Percentiles rank a stretch among this genome's conserved stretches.
Conservation (phyloP, 2,329 filamentous ascomycete genomes). For the Boeremia lycopersici region DNA sequence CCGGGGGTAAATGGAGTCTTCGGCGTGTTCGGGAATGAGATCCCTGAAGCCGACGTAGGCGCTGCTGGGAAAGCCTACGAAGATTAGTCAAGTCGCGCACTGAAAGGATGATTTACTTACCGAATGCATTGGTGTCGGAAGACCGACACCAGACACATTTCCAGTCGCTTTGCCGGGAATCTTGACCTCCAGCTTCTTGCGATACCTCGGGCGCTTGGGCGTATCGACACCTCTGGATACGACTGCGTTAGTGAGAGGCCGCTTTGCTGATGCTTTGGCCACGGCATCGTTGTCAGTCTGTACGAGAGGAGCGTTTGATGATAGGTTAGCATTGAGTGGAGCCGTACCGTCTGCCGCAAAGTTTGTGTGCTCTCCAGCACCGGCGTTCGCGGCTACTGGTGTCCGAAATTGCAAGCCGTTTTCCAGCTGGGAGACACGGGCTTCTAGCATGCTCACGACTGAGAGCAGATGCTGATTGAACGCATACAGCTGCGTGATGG, state of each 20-base stretch:
- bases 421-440: background rate
- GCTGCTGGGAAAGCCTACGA: background rate
- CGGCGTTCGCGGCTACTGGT: background rate
- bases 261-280: background rate
- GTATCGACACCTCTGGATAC: background rate
- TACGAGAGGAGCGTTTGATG: background rate
- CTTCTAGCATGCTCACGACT: background rate
- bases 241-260: background rate
- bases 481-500: background rate
- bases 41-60: background rate
- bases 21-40: background rate
- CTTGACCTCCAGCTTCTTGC: slow-evolving; percentile 19
- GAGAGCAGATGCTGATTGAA: background rate
- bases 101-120: slow-evolving; percentile 6
- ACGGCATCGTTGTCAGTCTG: background rate
- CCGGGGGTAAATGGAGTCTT: slow-evolving; percentile 13
- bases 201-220: slow-evolving; percentile 1
- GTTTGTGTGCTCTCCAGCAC: background rate
- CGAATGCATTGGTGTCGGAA: slow-evolving; percentile 17
- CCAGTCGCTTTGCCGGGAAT: slow-evolving; percentile 4
- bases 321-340: background rate
- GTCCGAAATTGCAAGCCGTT: background rate
- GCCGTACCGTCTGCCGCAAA: background rate
- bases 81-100: background rate
- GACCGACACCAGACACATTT: background rate